A percentile compares a stretch with the other conserved stretches of the same genome.
These are phyloP conservation scores for Trichodelitschia bisporula DNA, from an alignment of 495 filamentous ascomycete genomes.

Conservation along the genomic window DNA sequence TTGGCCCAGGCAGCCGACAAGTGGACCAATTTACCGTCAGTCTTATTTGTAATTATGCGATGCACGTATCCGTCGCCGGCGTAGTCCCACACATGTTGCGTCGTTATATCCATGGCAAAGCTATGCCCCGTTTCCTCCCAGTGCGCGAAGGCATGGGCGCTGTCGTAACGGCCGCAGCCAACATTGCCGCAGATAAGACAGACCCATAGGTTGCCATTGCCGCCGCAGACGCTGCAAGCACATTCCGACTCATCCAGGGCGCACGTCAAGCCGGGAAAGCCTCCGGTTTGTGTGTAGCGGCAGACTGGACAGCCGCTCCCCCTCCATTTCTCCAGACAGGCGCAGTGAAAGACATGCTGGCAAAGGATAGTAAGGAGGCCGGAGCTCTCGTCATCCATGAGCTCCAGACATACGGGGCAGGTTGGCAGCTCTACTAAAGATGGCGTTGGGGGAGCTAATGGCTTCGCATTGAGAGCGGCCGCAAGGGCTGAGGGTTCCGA, in stretches of 20 bases:
- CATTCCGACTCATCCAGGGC: slow-evolving; percentile 19
- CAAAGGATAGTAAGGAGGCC: slow-evolving; percentile 88
- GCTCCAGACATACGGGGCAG: slow-evolving; percentile 87
- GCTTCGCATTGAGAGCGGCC: slow-evolving; percentile 40
- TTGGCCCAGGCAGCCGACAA: slow-evolving; percentile 26
- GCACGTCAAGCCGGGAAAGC: too few relatives aligned
- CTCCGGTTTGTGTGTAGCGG: slow-evolving; percentile 44
- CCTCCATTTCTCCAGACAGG: slow-evolving; percentile 88
- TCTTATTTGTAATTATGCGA: slow-evolving; percentile 75
- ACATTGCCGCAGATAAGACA: slow-evolving; percentile 76
- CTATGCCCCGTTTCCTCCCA: slow-evolving; percentile 74
- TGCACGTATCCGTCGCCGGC: slow-evolving; percentile 87
- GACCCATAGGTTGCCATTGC: slow-evolving; percentile 65
- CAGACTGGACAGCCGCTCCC: slow-evolving; percentile 87
- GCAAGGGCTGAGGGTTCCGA: slow-evolving; percentile 14
- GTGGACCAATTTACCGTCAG: slow-evolving; percentile 75
- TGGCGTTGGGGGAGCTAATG: slow-evolving; percentile 76
- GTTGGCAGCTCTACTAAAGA: slow-evolving; percentile 79
- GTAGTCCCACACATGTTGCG: slow-evolving; percentile 96
- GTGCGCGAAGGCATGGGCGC: slow-evolving; percentile 80
- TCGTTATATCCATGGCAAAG: slow-evolving; percentile 77
- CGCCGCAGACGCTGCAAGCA: slow-evolving; percentile 51
- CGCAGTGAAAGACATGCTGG: slow-evolving; percentile 96
- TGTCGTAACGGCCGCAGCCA: slow-evolving; percentile 84
- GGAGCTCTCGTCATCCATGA: slow-evolving; percentile 95